These are phyloP conservation scores for Hondaea fermentalgiana DNA, from an alignment of 108 stramenopile species.

Conservation along the genomic window DNA sequence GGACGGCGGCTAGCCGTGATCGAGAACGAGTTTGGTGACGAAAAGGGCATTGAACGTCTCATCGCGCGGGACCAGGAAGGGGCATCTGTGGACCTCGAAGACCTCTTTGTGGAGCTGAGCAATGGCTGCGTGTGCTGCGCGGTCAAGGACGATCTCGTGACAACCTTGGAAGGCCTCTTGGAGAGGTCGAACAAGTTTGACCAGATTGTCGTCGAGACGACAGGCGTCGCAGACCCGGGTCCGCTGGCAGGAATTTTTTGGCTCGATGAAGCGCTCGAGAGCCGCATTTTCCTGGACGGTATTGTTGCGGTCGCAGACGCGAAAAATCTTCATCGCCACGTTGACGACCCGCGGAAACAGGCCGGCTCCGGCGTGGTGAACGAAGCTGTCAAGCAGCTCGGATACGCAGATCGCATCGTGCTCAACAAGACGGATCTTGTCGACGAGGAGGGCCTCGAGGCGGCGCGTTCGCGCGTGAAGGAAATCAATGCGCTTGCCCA, in stretches of 20 bases:
- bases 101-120: slow-evolving; percentile 16
- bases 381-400: slow-evolving; percentile 78
- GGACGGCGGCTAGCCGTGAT: slow-evolving; percentile 21
- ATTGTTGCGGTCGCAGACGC: slow-evolving; percentile 67
- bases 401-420: slow-evolving; percentile 71
- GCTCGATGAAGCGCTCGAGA: slow-evolving; percentile 70
- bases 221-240: slow-evolving; percentile 79
- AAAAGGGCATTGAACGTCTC: slow-evolving; percentile 16
- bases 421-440: slow-evolving; percentile 71
- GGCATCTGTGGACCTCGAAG: slow-evolving; percentile 31
- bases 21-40: slow-evolving; percentile 27
- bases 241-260: slow-evolving; percentile 74
- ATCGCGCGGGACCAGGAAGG: slow-evolving; percentile 17
- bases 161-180: background rate
- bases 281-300: slow-evolving; percentile 64
- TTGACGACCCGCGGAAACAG: slow-evolving; percentile 42
- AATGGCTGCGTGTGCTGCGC: slow-evolving; percentile 30
- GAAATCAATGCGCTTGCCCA: background rate
- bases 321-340: slow-evolving; percentile 52
- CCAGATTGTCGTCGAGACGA: slow-evolving; percentile 74
- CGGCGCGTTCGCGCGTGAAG: background rate
- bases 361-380: slow-evolving; percentile 32
- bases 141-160: slow-evolving; percentile 19
- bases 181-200: slow-evolving; percentile 53
- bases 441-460: background rate